These are phyloP conservation scores for Cyclotella kingstonii DNA, from an alignment of 108 stramenopile species.

Conservation along the genomic window DNA sequence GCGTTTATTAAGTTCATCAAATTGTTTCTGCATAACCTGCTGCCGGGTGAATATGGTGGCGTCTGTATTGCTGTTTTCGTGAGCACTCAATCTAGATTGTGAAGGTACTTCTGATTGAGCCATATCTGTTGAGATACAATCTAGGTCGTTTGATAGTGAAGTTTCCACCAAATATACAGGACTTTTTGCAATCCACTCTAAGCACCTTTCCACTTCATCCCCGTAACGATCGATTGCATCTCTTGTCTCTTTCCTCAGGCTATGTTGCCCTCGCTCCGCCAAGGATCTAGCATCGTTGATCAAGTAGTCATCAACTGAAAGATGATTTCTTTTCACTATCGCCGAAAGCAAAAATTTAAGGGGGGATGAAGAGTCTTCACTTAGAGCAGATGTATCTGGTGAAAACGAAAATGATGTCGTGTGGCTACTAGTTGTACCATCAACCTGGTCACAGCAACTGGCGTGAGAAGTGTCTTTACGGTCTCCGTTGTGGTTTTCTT, in stretches of 20 bases:
- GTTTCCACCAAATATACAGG: conserved; percentile 26
- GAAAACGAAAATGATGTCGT: conserved; percentile 7
- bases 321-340: conserved; percentile 89
- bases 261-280: conserved; percentile 69
- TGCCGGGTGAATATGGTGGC: background rate
- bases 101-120: too few relatives aligned
- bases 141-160: too few relatives aligned
- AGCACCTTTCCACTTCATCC: conserved; percentile 68
- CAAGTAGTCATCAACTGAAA: conserved; percentile 77
- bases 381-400: background rate
- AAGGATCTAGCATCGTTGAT: conserved; percentile 71
- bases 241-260: conserved; percentile 55
- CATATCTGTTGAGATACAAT: too few relatives aligned
- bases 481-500: background rate
- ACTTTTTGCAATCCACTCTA: conserved; percentile 63
- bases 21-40: conserved; percentile 27
- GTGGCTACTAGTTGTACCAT: conserved; percentile 1
- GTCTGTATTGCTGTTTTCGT: background rate
- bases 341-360: conserved; percentile 73
- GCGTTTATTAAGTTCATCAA: conserved; percentile 60
- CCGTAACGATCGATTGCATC: conserved; percentile 65
- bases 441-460: too few relatives aligned
- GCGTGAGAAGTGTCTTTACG: too few relatives aligned
- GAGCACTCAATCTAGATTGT: too few relatives aligned
- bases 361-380: conserved; percentile 42